Percentiles rank a stretch among this genome's conserved stretches.
Evolutionary conservation across 2,329 filamentous ascomycete genomes (phyloP).

Genomic region (Aspergillus sp.): DNA sequence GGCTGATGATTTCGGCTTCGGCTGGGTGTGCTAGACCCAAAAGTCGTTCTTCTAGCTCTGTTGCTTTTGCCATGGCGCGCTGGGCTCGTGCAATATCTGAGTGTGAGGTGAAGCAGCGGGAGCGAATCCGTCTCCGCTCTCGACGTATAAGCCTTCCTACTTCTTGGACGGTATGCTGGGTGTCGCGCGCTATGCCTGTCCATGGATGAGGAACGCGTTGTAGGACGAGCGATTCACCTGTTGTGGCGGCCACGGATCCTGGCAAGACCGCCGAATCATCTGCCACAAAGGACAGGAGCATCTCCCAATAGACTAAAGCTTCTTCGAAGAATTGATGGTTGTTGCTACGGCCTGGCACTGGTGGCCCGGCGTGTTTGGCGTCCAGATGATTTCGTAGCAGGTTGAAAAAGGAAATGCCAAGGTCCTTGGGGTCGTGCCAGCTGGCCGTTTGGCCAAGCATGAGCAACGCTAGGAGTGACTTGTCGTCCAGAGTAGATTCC

Average conservation of each 20-base stretch:
- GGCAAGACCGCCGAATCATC: constrained; percentile 40
- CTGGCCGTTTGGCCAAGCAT: constrained; percentile 62
- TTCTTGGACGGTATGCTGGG: constrained; percentile 46
- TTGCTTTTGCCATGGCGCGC: constrained; percentile 39
- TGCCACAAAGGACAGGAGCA: constrained; percentile 58
- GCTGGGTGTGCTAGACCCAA: constrained; percentile 50
- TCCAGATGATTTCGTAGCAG: constrained; percentile 45
- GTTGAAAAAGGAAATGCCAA: constrained; percentile 57
- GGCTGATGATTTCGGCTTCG: constrained; percentile 52
- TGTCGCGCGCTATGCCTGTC: constrained; percentile 43
- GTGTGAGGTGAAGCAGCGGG: constrained; percentile 40
- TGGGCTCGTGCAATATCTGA: constrained; percentile 37
- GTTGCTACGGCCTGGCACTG: constrained; percentile 32
- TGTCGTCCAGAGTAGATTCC: constrained; percentile 53
- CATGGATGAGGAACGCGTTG: constrained; percentile 43
- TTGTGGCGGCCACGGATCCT: constrained; percentile 21
- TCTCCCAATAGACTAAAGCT: constrained; percentile 61
- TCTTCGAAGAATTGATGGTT: constrained; percentile 59
- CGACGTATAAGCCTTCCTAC: constrained; percentile 45
- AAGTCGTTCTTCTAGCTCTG: constrained; percentile 51
- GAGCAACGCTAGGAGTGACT: constrained; percentile 59
- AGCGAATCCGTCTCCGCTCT: constrained; percentile 39
- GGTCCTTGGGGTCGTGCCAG: constrained; percentile 60
- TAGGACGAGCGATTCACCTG: constrained; percentile 32
- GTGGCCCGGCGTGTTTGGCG: constrained; percentile 37